Percentiles rank a stretch among this genome's conserved stretches.
Evolutionary conservation across 768 basidiomycete genomes (phyloP).

Genomic region (Porpolomopsis calyptriformis): DNA sequence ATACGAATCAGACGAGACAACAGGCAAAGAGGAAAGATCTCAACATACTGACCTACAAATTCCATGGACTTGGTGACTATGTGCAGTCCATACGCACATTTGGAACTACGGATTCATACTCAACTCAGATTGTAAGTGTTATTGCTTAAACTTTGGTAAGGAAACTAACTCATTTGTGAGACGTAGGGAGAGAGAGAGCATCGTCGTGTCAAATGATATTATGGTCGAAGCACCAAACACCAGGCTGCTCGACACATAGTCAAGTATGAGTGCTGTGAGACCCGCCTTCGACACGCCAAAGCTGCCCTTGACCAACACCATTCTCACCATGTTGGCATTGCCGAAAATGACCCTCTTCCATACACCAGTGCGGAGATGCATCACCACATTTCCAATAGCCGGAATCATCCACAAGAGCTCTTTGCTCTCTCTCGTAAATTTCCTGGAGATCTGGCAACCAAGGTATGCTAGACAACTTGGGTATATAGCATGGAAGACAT

Average conservation of each 20-base stretch:
- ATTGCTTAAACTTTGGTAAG: neutral
- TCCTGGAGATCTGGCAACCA: conserved; percentile 13
- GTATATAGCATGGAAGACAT: neutral
- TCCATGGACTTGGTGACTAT: conserved; percentile 22
- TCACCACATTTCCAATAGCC: conserved; percentile 13
- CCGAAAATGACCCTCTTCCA: conserved; percentile 4
- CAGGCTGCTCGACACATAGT: no score
- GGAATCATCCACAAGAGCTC: conserved; percentile 4
- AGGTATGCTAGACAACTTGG: conserved; percentile 8
- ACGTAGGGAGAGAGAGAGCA: conserved; percentile 32
- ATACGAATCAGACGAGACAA: no score
- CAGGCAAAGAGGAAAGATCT: no score
- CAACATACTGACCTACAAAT: conserved; percentile 21
- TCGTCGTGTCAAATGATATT: conserved; percentile 23
- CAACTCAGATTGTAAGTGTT: conserved; percentile 20
- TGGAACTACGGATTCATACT: conserved; percentile 13
- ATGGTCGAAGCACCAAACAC: conserved; percentile 23
- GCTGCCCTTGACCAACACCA: neutral
- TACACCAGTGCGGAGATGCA: conserved; percentile 4
- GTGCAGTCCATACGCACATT: conserved; percentile 13
- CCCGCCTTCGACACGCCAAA: no score
- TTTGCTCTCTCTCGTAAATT: conserved; percentile 10
- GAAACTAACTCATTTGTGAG: neutral
- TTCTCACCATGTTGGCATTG: conserved; percentile 1
- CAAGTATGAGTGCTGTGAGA: no score